These are phyloP conservation scores for Cymbopogon citratus DNA, from an alignment of 176 grass and related monocot genomes.

Conservation along the genomic window DNA sequence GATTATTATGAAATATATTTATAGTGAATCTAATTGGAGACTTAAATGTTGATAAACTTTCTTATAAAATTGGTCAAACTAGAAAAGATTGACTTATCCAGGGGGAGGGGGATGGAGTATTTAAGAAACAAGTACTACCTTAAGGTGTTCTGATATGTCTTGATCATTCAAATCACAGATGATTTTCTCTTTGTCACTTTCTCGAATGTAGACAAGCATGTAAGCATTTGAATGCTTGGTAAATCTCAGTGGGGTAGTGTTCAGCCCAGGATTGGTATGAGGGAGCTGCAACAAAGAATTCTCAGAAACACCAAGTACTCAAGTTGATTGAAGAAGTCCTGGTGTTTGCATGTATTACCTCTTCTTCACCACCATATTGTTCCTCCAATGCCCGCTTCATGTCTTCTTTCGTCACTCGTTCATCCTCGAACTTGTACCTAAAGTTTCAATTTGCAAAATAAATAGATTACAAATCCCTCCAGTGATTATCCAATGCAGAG, in stretches of 20 bases:
- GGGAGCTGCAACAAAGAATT: conserved; percentile 43
- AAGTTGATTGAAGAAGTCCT: not conserved
- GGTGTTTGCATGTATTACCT: conserved; percentile 31
- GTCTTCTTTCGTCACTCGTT: conserved; percentile 72
- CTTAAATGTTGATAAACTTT: no score
- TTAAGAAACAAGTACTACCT: conserved; percentile 37
- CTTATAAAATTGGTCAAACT: no score
- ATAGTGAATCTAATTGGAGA: no score
- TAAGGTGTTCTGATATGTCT: conserved; percentile 63
- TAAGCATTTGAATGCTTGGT: conserved; percentile 82
- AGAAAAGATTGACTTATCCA: no score
- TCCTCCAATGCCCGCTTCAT: conserved; percentile 53
- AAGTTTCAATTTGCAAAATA: conserved; percentile 21
- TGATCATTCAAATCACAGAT: conserved; percentile 66
- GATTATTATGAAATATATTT: no score
- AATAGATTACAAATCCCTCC: not conserved
- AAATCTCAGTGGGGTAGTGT: conserved; percentile 61
- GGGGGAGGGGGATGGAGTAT: not conserved
- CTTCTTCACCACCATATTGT: conserved; percentile 79
- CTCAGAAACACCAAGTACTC: not conserved
- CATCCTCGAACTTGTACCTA: conserved; percentile 81
- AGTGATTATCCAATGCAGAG: not conserved
- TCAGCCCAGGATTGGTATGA: conserved; percentile 59
- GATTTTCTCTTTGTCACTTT: conserved; percentile 68
- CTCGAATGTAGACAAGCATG: conserved; percentile 80